Base-by-base conservation (phyloP, 768 basidiomycete genomes). In the Chalciporus chontae region DNA sequence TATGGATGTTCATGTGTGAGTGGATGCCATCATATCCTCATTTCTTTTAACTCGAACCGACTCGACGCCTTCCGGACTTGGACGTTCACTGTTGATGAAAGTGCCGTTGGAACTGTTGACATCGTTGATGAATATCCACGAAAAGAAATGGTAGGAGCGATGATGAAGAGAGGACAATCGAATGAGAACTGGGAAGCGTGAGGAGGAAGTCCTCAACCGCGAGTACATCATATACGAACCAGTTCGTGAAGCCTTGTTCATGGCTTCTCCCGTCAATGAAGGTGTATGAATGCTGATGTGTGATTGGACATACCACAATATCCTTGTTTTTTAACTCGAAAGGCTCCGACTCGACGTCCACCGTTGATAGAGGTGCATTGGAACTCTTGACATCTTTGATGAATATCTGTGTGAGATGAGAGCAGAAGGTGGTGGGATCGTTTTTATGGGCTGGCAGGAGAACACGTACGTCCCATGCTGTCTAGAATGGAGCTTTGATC, bases 91-190 rank as follows among this genome's bases (percentile, higher is more conserved):
- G 60, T 99, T 97, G 67, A 99, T 94, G 66, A 98, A 99, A 7
- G 96, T 99, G 1, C 96, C 96, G 57, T 99, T 99, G 1, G 91
- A 94, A 57, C 89, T 92, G 74, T 95, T 95, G 65, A 97, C 93
- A 69, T 98, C 96, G 71, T 93, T 95, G 77, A 98, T 98, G 75
- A 73, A 95, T 69, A 98, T 94, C 93, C 97, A 39, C 29, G 49
- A 39, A 37, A 42, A 49, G 27, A 54, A 52, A 27, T 56, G 37
- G 52, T 43, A 45, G 57, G 43, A 36, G 40, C 40, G 31, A 15
- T 26, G 34, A 32, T 37, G 24, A 24, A 19, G 46, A 3, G 21
- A n/a, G 42, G 48, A 40, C 21, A 21, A 21, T 21, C 21, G 5
- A 21, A 21, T 21, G 10, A 29, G 27, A 8, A 5, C 21, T 14